Evolutionary conservation across 495 filamentous ascomycete genomes (phyloP).

Genomic region (Friedmanniomyces endolithicus): DNA sequence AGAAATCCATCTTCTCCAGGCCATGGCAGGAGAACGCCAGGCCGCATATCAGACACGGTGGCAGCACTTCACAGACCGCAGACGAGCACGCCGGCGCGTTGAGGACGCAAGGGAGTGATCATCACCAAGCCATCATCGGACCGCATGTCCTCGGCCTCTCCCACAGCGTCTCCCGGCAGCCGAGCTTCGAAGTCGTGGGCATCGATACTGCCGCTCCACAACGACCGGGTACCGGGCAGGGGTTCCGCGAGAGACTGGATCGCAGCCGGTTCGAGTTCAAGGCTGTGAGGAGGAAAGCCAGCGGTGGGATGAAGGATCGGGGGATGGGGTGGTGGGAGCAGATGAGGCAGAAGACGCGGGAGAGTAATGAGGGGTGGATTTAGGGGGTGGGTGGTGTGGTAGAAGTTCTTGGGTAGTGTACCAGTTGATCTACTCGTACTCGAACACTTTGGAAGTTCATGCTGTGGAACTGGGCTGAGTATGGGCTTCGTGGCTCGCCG

Average conservation of each 20-base stretch:
- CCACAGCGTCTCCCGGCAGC: not conserved
- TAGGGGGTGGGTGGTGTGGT: not conserved
- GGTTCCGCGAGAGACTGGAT: constrained; percentile 6
- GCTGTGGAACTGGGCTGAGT: no score
- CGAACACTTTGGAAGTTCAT: not conserved
- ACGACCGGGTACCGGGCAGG: not conserved
- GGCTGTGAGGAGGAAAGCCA: constrained; percentile 10
- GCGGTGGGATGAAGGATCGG: not conserved
- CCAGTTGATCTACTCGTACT: not conserved
- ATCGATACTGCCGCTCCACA: not conserved
- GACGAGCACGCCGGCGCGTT: not conserved
- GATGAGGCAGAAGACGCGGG: not conserved
- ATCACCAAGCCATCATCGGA: not conserved
- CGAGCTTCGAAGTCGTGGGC: not conserved
- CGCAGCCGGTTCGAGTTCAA: constrained; percentile 14
- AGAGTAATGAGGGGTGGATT: constrained; percentile 7
- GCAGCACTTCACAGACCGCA: not conserved
- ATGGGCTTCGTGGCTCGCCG: no score
- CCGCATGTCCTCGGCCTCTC: not conserved
- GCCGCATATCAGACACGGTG: not conserved
- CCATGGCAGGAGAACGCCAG: constrained; percentile 1
- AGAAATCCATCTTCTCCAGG: constrained; percentile 2
- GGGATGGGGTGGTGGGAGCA: constrained; percentile 1
- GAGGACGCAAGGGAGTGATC: not conserved
- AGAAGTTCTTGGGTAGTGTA: not conserved